Conservation (phyloP, 2,329 filamentous ascomycete species). For the Monilinia aucupariae region DNA sequence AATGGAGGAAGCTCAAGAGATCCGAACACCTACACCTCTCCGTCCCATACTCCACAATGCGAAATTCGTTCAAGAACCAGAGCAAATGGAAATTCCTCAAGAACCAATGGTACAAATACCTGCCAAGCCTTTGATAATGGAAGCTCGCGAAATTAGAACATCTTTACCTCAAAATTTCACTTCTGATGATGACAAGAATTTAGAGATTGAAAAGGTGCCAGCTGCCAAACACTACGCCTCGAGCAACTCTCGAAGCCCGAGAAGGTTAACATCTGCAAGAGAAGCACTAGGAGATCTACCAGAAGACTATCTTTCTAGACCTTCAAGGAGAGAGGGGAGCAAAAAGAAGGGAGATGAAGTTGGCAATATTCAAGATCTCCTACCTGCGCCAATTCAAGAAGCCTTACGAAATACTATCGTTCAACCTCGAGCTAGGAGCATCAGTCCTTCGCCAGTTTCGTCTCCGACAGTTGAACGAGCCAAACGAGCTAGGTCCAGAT, state of each 20-base stretch:
- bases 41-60: not conserved
- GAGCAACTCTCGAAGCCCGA: not conserved
- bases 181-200: not conserved
- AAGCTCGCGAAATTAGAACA: not conserved
- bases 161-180: not conserved
- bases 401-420: slow-evolving; percentile 12
- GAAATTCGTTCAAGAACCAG: not conserved
- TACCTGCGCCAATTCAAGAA: slow-evolving; percentile 15
- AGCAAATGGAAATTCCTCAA: slow-evolving; percentile 3
- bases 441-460: slow-evolving; percentile 1
- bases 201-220: not conserved
- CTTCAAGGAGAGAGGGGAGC: slow-evolving; percentile 21
- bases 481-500: slow-evolving; percentile 8
- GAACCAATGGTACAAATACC: slow-evolving; percentile 14
- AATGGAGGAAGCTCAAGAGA: not conserved
- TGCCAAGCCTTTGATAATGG: not conserved
- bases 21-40: not conserved
- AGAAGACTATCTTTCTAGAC: slow-evolving; percentile 17
- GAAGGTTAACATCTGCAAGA: not conserved
- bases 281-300: slow-evolving; percentile 17
- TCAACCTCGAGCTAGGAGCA: not conserved
- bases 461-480: slow-evolving; percentile 5
- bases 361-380: slow-evolving; percentile 1
- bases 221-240: not conserved
- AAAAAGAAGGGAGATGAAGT: slow-evolving; percentile 10